These are phyloP conservation scores for Zygoascus flipseniorum DNA, from an alignment of 805 yeast species.

Conservation along the genomic window DNA sequence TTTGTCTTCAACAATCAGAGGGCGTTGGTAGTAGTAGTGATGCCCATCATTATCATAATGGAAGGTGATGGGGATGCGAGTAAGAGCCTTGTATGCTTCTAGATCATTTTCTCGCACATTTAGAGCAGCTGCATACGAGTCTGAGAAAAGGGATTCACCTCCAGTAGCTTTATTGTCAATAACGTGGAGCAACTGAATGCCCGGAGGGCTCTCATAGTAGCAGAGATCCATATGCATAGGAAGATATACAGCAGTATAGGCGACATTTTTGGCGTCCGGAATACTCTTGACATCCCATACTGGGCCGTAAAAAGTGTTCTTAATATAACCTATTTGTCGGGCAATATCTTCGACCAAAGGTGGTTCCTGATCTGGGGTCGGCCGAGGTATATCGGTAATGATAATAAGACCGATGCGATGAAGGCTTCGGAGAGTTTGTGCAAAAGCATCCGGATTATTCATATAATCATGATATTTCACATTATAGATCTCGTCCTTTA, in stretches of 20 bases:
- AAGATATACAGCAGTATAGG: conserved; percentile 53
- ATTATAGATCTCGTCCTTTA: conserved; percentile 14
- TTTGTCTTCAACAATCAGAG: conserved; percentile 51
- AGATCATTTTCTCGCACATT: conserved; percentile 49
- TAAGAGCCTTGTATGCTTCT: conserved; percentile 53
- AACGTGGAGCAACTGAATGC: conserved; percentile 60
- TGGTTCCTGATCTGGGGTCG: conserved; percentile 21
- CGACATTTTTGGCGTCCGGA: conserved; percentile 56
- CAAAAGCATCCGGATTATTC: conserved; percentile 29
- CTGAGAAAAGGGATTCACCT: conserved; percentile 64
- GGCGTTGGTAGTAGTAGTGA: conserved; percentile 53
- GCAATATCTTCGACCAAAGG: conserved; percentile 38
- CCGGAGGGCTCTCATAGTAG: conserved; percentile 77
- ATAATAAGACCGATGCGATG: conserved; percentile 51
- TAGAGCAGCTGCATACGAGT: conserved; percentile 57
- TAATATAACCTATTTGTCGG: conserved; percentile 55
- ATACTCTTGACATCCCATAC: conserved; percentile 55
- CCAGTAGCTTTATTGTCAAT: conserved; percentile 39
- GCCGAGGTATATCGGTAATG: conserved; percentile 44
- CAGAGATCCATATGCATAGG: conserved; percentile 73
- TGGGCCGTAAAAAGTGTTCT: conserved; percentile 62
- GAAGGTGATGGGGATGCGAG: conserved; percentile 56
- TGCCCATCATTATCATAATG: conserved; percentile 57
- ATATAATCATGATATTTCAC: conserved; percentile 36
- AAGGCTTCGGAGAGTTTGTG: conserved; percentile 36